Evolutionary conservation across 1,139 yeast genomes (phyloP), one percentile per base, ranked within the genome.

Genomic region (Blastobotrys illinoisensis): DNA sequence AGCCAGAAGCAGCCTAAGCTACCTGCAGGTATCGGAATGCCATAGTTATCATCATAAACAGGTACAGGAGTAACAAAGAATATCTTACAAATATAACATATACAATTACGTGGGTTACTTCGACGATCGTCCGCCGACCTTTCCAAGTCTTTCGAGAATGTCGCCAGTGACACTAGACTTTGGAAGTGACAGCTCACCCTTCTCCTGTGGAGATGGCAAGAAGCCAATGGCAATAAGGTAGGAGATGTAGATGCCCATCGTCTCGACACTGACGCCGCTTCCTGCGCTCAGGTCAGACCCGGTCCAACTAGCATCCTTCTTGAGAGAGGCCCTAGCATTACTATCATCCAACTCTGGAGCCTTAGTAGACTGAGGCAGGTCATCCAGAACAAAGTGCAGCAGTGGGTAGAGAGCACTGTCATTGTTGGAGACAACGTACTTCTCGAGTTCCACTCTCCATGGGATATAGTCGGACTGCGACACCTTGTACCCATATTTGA

Each of bases 321-420:
- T 74, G 67, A 93, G 80, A 0, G 95, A 80, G 24, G 69, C 69
- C 14, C 77, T 79, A 0, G 99, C 88, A 67, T 93, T 91, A 4
- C 79, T 56, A 64, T 93, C 99, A 67, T 90, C 97, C 63, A 93
- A 79, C 70, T 91, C 97, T 2, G 99, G 98, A 9, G 99, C 98
- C 71, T 85, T 87, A 49, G 97, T 88, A 68, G 84, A 85, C 60
- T 85, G 86, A 5, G 97, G 97, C 65, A 93, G 79, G 68, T 91
- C 85, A 66, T 90, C 99, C 62, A 93, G 79, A 11, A 91, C 98
- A 74, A 93, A 88, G 73, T 93, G 99, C 62, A 93, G 77, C 65
- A 93, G 78, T 59, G 99, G 99, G 77, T 83, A 93, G 60, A 93
- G 78, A 0, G 99, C 98, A 61, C 85, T 86, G 62, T 89, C 96